Evolutionary conservation across 2,329 filamentous ascomycete genomes (phyloP).

Genomic region (Calonectria honghensis): DNA sequence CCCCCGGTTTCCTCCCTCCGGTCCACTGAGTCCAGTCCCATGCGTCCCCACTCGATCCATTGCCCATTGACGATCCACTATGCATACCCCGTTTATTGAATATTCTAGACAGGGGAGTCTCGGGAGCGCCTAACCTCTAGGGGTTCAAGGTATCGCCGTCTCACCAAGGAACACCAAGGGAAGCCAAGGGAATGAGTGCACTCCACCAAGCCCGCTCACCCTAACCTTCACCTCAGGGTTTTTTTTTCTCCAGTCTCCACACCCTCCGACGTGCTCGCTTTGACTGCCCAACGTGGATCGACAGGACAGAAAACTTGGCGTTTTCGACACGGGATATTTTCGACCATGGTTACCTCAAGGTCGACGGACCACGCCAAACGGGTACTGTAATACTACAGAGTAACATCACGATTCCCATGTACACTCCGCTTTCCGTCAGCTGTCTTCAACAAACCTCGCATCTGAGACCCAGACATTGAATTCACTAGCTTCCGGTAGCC

Average conservation of each 20-base stretch:
- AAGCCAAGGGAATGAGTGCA: constrained; percentile 40
- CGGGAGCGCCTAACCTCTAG: constrained; percentile 57
- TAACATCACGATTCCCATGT: constrained; percentile 15
- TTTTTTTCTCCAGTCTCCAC: constrained; percentile 30
- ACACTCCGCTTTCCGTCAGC: constrained; percentile 20
- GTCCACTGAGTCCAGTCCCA: constrained; percentile 14
- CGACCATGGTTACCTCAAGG: neutral
- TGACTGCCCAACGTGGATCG: constrained; percentile 32
- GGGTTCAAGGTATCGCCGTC: constrained; percentile 55
- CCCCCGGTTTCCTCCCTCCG: constrained; percentile 32
- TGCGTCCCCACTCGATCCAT: constrained; percentile 9
- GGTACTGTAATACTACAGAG: constrained; percentile 9
- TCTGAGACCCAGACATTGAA: constrained; percentile 40
- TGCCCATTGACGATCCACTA: constrained; percentile 13
- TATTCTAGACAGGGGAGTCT: constrained; percentile 43
- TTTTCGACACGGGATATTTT: constrained; percentile 13
- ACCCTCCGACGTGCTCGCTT: constrained; percentile 14
- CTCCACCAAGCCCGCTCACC: constrained; percentile 33
- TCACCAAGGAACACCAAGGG: constrained; percentile 44
- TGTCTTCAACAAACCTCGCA: constrained; percentile 26
- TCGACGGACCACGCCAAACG: neutral
- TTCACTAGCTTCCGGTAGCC: constrained; percentile 44
- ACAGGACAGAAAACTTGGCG: constrained; percentile 25
- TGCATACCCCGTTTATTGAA: constrained; percentile 28
- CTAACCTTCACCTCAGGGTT: constrained; percentile 41